phyloP scores from a whole-genome alignment of 2,329 filamentous ascomycete species.

The Gaeumannomyces sp. region DNA sequence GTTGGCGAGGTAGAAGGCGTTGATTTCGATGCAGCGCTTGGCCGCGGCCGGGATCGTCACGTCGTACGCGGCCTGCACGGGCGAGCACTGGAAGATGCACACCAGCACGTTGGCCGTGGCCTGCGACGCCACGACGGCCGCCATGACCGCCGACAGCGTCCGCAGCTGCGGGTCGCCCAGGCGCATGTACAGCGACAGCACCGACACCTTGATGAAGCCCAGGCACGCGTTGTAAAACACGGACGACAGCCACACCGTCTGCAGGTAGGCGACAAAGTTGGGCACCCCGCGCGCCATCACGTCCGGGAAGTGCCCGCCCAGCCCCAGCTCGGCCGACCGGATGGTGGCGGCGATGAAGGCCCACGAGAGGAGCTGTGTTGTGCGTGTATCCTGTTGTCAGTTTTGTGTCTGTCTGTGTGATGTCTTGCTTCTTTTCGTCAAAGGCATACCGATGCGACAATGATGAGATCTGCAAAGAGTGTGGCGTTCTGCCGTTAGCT shows the following conservation, averaged over 20 bases:
- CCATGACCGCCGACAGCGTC: constrained; percentile 60
- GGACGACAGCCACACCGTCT: constrained; percentile 32
- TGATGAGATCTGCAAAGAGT: background rate
- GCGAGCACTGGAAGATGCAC: constrained; percentile 4
- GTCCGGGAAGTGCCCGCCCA: background rate
- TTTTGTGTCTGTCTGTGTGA: background rate
- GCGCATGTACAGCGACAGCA: constrained; percentile 31
- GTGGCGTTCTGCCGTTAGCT: background rate
- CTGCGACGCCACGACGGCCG: constrained; percentile 71
- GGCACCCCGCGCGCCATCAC: background rate
- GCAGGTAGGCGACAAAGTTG: constrained; percentile 1
- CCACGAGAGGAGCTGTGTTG: background rate
- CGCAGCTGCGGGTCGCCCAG: constrained; percentile 17
- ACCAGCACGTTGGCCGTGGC: constrained; percentile 56
- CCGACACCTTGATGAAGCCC: constrained; percentile 29
- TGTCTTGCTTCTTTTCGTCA: too few species aligned
- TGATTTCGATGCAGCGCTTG: constrained; percentile 12
- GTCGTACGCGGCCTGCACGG: constrained; percentile 4
- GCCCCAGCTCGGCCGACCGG: background rate
- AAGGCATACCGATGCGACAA: constrained; percentile 1
- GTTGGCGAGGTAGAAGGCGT: constrained; percentile 15
- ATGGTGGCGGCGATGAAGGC: constrained; percentile 3
- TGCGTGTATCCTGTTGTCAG: background rate
- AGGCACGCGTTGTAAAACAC: constrained; percentile 30
- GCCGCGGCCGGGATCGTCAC: background rate